phyloP scores from a whole-genome alignment of 1,139 yeast genomes.

The Kodamaea sp. region DNA sequence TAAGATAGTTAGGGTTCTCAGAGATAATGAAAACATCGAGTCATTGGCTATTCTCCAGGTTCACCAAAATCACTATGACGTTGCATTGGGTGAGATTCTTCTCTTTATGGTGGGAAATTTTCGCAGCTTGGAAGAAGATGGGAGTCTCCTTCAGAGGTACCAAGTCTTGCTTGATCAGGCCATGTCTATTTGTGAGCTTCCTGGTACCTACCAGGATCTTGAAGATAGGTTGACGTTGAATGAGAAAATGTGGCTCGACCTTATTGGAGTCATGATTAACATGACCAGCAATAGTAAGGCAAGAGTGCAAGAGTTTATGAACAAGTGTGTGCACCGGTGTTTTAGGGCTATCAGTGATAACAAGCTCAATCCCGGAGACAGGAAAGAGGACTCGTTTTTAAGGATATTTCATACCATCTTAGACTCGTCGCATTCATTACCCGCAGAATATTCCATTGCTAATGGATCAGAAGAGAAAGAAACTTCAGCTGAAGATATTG shows the following conservation, averaged over 20 bases:
- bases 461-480: constrained; percentile 14
- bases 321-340: constrained; percentile 50
- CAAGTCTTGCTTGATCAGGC: constrained; percentile 32
- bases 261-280: constrained; percentile 32
- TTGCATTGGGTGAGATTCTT: constrained; percentile 31
- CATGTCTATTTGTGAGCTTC: constrained; percentile 33
- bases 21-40: constrained; percentile 30
- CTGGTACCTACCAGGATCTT: constrained; percentile 16
- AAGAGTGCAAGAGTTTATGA: constrained; percentile 29
- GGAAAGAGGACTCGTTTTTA: constrained; percentile 41
- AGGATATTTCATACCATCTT: constrained; percentile 53
- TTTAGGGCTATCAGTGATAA: constrained; percentile 52
- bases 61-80: constrained; percentile 20
- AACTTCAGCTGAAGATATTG: constrained; percentile 12
- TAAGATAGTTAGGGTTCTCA: constrained; percentile 15
- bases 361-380: constrained; percentile 26
- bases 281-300: constrained; percentile 21
- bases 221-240: constrained; percentile 25
- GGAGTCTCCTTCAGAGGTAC: not conserved
- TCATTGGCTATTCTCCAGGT: constrained; percentile 31
- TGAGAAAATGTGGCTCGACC: constrained; percentile 42
- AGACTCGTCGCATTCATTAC: constrained; percentile 23
- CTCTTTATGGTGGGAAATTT: constrained; percentile 16
- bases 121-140: constrained; percentile 12
- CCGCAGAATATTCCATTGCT: not conserved